Base-by-base conservation (phyloP, 2,329 filamentous ascomycete genomes). In the Penicillium expansum region DNA sequence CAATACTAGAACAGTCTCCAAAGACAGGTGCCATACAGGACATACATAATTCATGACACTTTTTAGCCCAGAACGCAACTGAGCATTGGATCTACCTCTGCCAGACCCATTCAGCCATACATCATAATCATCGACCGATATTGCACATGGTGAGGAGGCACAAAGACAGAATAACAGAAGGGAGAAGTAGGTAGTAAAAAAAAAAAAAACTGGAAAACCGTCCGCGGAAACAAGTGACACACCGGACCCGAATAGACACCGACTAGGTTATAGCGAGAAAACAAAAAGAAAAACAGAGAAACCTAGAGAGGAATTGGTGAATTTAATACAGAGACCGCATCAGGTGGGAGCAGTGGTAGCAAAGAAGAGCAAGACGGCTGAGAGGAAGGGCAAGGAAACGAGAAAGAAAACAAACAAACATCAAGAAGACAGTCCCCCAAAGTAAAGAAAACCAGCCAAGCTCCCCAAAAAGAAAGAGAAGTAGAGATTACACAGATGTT, bases 401-500 rank as follows among this genome's bases (percentile, higher is more conserved):
- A 63, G 45, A 37, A 58, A 57, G 42, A 59, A 52, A 57, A 60
- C 43, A 55, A 62, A 20, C 11, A 61, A 65, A 60, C 57, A 52
- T 53, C 57, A 64, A 58, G 27, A 37, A 57, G 37, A 56, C 60
- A 63, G 53, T 62, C 55, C 62, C 60, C 64, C 61, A 51, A 39
- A 55, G 37, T 52, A 63, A 64, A 52, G 48, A 57, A 68, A 69
- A 59, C 69, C 70, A 72, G 65, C 70, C 71, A 71, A 71, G 64
- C 69, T 68, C 72, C 71, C 70, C 69, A 14, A 27, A 48, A 65
- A 62, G 65, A 62, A 67, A 71, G 69, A 74, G 48, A 51, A 32
- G 71, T 71, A 73, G 68, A 74, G 71, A 74, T 73, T 74, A 75
- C 72, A 74, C 69, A 70, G 64, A 69, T 67, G 65, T 69, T 65